A percentile compares a stretch with the other conserved stretches of the same genome.
These are phyloP conservation scores for Heracleum sosnowskyi DNA, from an alignment of 129 eudicot genomes.

Conservation along the genomic window DNA sequence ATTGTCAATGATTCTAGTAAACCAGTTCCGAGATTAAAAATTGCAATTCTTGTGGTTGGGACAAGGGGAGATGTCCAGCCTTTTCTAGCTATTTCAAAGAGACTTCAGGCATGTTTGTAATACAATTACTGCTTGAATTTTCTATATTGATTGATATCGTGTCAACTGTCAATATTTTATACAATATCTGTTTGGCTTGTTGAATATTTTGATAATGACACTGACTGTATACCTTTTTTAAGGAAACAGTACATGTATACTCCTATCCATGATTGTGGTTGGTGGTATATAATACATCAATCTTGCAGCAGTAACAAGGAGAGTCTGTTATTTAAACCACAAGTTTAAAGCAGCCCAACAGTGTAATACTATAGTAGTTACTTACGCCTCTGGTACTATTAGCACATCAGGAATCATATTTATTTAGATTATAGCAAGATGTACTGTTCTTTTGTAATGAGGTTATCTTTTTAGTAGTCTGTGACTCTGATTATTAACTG, in stretches of 20 bases:
- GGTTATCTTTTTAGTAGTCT: neutral
- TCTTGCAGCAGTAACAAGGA: no score
- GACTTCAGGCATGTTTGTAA: slow-evolving; percentile 63
- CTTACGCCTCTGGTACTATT: neutral
- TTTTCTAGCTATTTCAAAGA: slow-evolving; percentile 80
- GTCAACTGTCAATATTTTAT: neutral
- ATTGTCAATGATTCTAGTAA: slow-evolving; percentile 37
- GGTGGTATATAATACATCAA: no score
- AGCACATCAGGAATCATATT: neutral
- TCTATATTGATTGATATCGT: neutral
- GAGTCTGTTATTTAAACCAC: no score
- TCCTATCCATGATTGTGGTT: neutral
- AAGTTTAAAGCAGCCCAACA: no score
- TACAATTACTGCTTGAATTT: neutral
- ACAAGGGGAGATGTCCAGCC: slow-evolving; percentile 99
- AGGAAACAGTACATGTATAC: neutral
- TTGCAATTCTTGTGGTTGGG: slow-evolving; percentile 88
- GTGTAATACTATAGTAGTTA: no score
- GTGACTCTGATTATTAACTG: neutral
- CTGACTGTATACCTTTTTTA: neutral
- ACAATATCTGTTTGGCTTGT: neutral
- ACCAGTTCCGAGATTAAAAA: slow-evolving; percentile 62
- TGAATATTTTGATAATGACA: neutral
- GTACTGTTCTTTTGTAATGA: neutral
- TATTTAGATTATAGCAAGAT: no score